Evolutionary conservation across 2,329 filamentous ascomycete species (phyloP).

Genomic region (Amylocarpus encephaloides): DNA sequence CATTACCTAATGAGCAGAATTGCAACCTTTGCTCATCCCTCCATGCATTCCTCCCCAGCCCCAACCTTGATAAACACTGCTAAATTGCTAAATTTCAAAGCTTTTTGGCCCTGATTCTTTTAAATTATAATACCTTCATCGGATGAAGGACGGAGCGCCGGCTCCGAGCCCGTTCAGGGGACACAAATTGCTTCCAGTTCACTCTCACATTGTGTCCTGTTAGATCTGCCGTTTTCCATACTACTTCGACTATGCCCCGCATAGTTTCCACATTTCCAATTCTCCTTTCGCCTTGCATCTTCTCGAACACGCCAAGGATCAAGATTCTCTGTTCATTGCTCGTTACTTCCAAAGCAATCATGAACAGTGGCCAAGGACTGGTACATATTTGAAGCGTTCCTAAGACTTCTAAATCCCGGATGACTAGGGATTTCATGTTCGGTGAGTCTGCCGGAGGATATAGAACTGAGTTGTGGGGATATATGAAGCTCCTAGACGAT

Average conservation of each 20-base stretch:
- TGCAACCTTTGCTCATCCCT: no score
- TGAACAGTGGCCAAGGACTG: slow-evolving; percentile 44
- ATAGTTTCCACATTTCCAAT: slow-evolving; percentile 42
- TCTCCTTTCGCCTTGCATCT: slow-evolving; percentile 37
- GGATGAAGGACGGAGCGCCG: no score
- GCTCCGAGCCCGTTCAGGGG: no score
- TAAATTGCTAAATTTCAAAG: no score
- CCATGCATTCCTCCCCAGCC: no score
- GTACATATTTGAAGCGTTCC: slow-evolving; percentile 37
- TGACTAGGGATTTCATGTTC: slow-evolving; percentile 8
- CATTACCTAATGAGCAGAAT: no score
- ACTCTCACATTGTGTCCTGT: not conserved
- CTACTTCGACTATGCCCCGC: slow-evolving; percentile 37
- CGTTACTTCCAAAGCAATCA: slow-evolving; percentile 40
- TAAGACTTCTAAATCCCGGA: slow-evolving; percentile 35
- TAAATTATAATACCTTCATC: no score
- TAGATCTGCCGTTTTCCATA: slow-evolving; percentile 43
- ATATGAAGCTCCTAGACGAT: not conserved
- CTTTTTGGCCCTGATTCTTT: no score
- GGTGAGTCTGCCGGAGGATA: not conserved
- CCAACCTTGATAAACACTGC: no score
- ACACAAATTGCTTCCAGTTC: slow-evolving; percentile 6
- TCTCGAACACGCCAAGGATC: slow-evolving; percentile 37
- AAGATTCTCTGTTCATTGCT: slow-evolving; percentile 37
- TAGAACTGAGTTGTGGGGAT: not conserved